Conservation (phyloP, 1,284 basidiomycete species). For the Xanthoconium separans region DNA sequence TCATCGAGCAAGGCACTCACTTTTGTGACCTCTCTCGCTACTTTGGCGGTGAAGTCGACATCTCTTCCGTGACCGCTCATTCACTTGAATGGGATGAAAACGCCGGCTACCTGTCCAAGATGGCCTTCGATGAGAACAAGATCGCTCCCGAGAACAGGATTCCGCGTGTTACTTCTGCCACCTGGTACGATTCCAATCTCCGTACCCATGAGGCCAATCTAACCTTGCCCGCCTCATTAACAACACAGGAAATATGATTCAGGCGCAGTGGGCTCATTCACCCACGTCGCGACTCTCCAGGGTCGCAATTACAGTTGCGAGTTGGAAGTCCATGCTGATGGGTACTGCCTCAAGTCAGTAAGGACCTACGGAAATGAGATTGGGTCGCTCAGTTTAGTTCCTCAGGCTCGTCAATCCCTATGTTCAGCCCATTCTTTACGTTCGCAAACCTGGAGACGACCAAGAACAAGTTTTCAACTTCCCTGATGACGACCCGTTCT, state of each 20-base stretch:
- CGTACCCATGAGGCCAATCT: conserved; percentile 17
- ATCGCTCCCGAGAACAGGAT: conserved; percentile 80
- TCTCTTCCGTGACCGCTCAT: conserved; percentile 79
- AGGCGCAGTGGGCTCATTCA: conserved; percentile 89
- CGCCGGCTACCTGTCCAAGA: conserved; percentile 82
- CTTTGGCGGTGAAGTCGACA: conserved; percentile 97
- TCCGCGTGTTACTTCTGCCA: conserved; percentile 77
- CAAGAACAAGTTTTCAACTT: conserved; percentile 75
- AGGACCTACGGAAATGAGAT: conserved; percentile 6
- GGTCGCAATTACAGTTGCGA: conserved; percentile 92
- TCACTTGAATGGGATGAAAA: conserved; percentile 91
- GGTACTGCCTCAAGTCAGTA: conserved; percentile 73
- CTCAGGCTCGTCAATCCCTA: conserved; percentile 84
- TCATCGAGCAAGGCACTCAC: conserved; percentile 96
- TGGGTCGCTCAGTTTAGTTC: conserved; percentile 12
- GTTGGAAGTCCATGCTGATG: conserved; percentile 89
- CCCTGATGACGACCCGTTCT: conserved; percentile 89
- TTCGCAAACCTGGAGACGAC: conserved; percentile 86
- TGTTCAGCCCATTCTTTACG: conserved; percentile 78
- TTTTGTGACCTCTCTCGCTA: conserved; percentile 92
- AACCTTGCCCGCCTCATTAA: conserved; percentile 15
- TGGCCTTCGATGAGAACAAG: conserved; percentile 77
- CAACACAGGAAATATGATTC: conserved; percentile 82
- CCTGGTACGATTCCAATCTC: conserved; percentile 51
- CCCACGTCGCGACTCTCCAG: conserved; percentile 85